Evolutionary conservation across 2,329 filamentous ascomycete species (phyloP).

Genomic region (Tolypocladium pustulatum): DNA sequence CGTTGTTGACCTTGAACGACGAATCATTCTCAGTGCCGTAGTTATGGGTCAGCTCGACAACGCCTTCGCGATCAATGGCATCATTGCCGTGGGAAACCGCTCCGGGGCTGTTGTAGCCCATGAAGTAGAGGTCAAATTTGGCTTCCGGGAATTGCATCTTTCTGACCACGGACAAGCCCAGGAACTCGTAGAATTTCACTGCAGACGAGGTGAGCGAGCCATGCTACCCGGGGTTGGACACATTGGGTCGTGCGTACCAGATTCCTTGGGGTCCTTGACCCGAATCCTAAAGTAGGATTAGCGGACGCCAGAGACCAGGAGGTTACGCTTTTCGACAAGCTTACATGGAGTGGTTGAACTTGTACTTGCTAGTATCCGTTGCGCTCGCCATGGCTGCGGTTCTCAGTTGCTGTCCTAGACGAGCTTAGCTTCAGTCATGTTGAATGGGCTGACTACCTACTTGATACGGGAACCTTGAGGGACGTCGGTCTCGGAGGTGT

Average conservation of each 20-base stretch:
- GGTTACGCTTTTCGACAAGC: slow-evolving; percentile 8
- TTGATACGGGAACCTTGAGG: slow-evolving; percentile 3
- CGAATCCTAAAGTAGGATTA: slow-evolving; percentile 53
- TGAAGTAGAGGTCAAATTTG: slow-evolving; percentile 94
- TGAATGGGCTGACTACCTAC: not conserved
- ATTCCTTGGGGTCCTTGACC: slow-evolving; percentile 85
- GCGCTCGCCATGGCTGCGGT: slow-evolving; percentile 46
- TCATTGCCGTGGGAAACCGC: slow-evolving; percentile 65
- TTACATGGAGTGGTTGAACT: slow-evolving; percentile 82
- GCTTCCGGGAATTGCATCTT: slow-evolving; percentile 73
- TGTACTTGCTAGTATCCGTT: slow-evolving; percentile 69
- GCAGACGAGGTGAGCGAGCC: slow-evolving; percentile 7
- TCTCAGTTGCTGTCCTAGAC: not conserved
- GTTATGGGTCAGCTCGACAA: slow-evolving; percentile 77
- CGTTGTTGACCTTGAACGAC: slow-evolving; percentile 72
- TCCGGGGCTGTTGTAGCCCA: slow-evolving; percentile 72
- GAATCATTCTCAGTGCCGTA: slow-evolving; percentile 85
- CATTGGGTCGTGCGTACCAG: slow-evolving; percentile 34
- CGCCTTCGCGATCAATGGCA: slow-evolving; percentile 71
- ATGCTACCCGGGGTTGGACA: not conserved
- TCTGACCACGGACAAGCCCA: slow-evolving; percentile 77
- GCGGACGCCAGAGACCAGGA: not conserved
- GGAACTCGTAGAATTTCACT: slow-evolving; percentile 89
- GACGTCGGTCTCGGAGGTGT: slow-evolving; percentile 2
- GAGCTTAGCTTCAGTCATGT: not conserved